Evolutionary conservation across 2,329 filamentous ascomycete genomes (phyloP).

Genomic region (Calonectria pseudoreteaudii): DNA sequence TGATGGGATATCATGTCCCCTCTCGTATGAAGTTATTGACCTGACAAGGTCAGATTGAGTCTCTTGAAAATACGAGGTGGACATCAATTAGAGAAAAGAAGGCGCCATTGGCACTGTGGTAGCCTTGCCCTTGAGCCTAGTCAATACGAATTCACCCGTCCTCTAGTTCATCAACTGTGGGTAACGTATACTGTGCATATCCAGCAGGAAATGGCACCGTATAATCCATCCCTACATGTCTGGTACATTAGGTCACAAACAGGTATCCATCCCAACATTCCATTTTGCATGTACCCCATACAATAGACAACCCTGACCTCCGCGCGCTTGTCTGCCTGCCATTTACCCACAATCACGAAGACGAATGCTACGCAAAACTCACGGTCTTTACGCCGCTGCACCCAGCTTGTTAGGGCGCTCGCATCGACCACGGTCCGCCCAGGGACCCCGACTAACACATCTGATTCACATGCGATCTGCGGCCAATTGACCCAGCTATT

Average conservation of each 20-base stretch:
- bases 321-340: not conserved
- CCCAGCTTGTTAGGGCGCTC: not conserved
- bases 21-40: not conserved
- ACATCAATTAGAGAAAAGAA: not conserved
- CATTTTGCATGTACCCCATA: not conserved
- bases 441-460: slow-evolving; percentile 8
- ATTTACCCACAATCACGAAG: slow-evolving; percentile 18
- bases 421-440: not conserved
- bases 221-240: not conserved
- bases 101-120: not conserved
- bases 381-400: not conserved
- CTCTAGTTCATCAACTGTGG: not conserved
- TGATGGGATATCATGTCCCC: not conserved
- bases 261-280: not conserved
- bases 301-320: not conserved
- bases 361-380: not conserved
- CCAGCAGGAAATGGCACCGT: not conserved
- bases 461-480: slow-evolving; percentile 23
- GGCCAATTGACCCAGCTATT: not conserved
- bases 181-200: slow-evolving; percentile 4
- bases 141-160: not conserved
- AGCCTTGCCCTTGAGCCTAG: slow-evolving; percentile 8
- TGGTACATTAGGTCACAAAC: not conserved
- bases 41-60: not conserved
- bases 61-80: not conserved